phyloP scores from a whole-genome alignment of 148 eudicot species.

The Euryodendron excelsum region DNA sequence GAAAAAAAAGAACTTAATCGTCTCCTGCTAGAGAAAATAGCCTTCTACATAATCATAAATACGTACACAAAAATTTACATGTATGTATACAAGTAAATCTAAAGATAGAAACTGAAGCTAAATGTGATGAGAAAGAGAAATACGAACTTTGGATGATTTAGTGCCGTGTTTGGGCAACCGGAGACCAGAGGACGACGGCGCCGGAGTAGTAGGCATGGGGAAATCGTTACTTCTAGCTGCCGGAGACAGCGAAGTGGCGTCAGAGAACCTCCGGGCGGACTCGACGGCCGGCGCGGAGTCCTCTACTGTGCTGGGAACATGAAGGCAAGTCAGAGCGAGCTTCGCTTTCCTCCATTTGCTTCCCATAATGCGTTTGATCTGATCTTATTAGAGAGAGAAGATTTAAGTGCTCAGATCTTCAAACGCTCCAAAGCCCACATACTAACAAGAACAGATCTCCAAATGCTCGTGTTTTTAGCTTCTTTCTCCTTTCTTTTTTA shows the following conservation, averaged over 20 bases:
- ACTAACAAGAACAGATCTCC: conserved; percentile 7
- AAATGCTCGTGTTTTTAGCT: background rate
- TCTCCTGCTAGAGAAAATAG: background rate
- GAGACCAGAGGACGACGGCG: conserved; percentile 47
- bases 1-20: background rate
- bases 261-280: conserved; percentile 39
- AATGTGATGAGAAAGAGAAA: background rate
- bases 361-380: conserved; percentile 24
- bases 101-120: background rate
- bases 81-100: too few species aligned
- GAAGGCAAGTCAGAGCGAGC: conserved; percentile 50
- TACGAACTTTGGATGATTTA: conserved; percentile 32
- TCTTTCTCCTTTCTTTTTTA: background rate
- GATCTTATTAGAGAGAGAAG: background rate
- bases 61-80: background rate
- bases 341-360: conserved; percentile 78
- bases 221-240: too few species aligned
- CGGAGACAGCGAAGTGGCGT: conserved; percentile 30
- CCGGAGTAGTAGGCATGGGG: conserved; percentile 30
- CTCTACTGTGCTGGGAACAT: conserved; percentile 41
- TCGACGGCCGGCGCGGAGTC: conserved; percentile 22
- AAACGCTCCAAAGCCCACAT: background rate
- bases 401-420: background rate
- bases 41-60: background rate
- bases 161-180: conserved; percentile 33